Evolutionary conservation across 495 filamentous ascomycete genomes (phyloP), one percentile per base, ranked within the genome.

Genomic region (Bryoglossum gracile): DNA sequence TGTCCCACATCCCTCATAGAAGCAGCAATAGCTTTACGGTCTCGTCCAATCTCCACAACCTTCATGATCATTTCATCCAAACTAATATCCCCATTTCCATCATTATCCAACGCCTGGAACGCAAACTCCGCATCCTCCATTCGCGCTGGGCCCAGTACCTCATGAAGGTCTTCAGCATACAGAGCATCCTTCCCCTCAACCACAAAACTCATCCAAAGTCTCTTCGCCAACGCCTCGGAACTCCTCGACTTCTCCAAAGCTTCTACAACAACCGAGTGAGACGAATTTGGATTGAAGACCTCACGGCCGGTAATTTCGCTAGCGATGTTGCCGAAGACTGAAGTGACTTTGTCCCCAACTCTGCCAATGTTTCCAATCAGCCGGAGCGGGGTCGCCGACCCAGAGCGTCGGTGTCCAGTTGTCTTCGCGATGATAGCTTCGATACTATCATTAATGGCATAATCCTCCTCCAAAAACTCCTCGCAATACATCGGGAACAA

Each of bases 121-220:
- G 81, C 84, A 64, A 94, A 89, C 28, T 88, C 79, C 9, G 92
- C 92, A 43, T 92, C 86, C 0, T 70, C 68, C 35, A 78, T 72
- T 44, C 83, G 77, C 4, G 79, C 76, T 0, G 72, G 65, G 2
- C 92, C 92, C 46, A 98, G 80, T 8, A 96, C 90, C 60, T 97
- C 92, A 9, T 80, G 48, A 39, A 98, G 72, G 59, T 98, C 92
- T 6, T 94, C 88, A 22, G 73, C 62, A 51, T 74, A 89, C 22
- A 98, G 71, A 5, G 84, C 68, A 33, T 94, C 84, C 34, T 81
- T 80, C 37, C 87, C 91, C 64, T 96, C 90, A 13, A 89, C 79
- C 9, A 96, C 92, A 61, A 96, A 96, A 2, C 89, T 95, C 88
- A 95, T 95, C 92, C 92, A 98, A 50, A 98, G 80, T 62, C 92